Evolutionary conservation across 1,284 basidiomycete genomes (phyloP).

Genomic region (Pholiota adiposa): DNA sequence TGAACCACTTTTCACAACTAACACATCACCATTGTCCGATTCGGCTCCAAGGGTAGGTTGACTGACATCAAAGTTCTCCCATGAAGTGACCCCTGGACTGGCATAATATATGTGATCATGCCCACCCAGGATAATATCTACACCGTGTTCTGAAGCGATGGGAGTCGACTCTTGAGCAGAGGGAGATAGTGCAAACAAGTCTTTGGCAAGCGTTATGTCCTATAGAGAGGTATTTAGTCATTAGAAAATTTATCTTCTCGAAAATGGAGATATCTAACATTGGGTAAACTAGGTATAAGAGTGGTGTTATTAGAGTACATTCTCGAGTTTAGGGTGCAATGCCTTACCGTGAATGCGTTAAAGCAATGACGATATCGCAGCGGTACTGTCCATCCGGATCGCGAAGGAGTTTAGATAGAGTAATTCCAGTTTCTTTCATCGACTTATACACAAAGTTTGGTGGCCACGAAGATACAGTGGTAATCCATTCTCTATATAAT

Average conservation of each 20-base stretch:
- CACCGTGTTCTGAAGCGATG: constrained; percentile 68
- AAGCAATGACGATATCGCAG: constrained; percentile 81
- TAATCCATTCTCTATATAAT: constrained; percentile 79
- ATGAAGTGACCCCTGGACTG: constrained; percentile 73
- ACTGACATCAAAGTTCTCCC: constrained; percentile 71
- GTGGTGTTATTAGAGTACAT: constrained; percentile 3
- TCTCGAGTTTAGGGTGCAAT: not conserved
- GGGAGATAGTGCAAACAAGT: constrained; percentile 63
- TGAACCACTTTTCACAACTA: constrained; percentile 86
- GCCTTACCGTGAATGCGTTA: constrained; percentile 76
- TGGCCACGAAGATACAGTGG: constrained; percentile 85
- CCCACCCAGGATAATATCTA: constrained; percentile 86
- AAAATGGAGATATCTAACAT: constrained; percentile 45
- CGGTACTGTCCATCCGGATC: constrained; percentile 70
- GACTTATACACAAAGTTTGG: constrained; percentile 69
- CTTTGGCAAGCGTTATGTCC: constrained; percentile 67
- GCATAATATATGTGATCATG: constrained; percentile 92
- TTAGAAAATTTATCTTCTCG: not conserved
- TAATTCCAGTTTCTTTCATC: constrained; percentile 67
- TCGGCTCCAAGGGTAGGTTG: constrained; percentile 71
- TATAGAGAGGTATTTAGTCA: constrained; percentile 31
- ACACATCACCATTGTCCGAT: constrained; percentile 72
- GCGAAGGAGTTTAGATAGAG: constrained; percentile 73
- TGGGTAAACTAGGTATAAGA: constrained; percentile 54
- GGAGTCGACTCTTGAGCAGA: constrained; percentile 48